A percentile compares a stretch with the other conserved stretches of the same genome.
These are phyloP conservation scores for Eucalyptus sp. DNA, from an alignment of 345 rosid species.

Conservation along the genomic window DNA sequence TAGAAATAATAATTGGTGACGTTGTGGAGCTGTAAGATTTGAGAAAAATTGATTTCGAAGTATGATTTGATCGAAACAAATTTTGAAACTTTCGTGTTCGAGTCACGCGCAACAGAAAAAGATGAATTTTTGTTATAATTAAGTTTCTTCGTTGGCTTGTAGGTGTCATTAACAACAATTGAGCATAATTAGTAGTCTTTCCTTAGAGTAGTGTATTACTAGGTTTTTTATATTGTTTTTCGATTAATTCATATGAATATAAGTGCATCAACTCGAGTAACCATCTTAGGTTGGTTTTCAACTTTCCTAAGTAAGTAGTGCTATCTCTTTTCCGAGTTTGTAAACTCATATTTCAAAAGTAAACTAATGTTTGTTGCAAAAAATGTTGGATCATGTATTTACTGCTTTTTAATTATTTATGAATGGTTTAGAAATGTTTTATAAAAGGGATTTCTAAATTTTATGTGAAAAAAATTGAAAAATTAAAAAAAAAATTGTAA, in stretches of 20 bases:
- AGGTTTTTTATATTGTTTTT: too few relatives aligned
- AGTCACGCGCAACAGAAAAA: rapidly evolving
- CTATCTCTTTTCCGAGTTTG: rapidly evolving
- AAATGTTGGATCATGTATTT: not conserved
- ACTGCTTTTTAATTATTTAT: too few relatives aligned
- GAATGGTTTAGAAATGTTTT: not conserved
- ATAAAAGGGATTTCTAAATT: too few relatives aligned
- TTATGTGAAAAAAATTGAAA: too few relatives aligned
- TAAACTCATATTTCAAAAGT: not conserved
- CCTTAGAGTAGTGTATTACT: not conserved
- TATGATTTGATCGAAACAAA: rapidly evolving
- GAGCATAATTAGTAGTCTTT: not conserved
- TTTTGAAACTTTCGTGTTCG: rapidly evolving
- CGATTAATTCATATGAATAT: not conserved
- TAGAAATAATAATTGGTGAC: not conserved
- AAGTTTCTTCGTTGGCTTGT: not conserved
- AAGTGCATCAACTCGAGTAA: not conserved
- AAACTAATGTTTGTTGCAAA: not conserved
- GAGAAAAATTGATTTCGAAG: rapidly evolving
- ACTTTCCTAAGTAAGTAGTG: too few relatives aligned
- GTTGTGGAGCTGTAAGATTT: rapidly evolving
- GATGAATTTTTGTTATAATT: not conserved
- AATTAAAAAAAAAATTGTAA: too few relatives aligned
- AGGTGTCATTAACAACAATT: not conserved
- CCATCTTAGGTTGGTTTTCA: rapidly evolving